phyloP scores from a whole-genome alignment of 441 rosid species.

The Gossypium schwendimanii region DNA sequence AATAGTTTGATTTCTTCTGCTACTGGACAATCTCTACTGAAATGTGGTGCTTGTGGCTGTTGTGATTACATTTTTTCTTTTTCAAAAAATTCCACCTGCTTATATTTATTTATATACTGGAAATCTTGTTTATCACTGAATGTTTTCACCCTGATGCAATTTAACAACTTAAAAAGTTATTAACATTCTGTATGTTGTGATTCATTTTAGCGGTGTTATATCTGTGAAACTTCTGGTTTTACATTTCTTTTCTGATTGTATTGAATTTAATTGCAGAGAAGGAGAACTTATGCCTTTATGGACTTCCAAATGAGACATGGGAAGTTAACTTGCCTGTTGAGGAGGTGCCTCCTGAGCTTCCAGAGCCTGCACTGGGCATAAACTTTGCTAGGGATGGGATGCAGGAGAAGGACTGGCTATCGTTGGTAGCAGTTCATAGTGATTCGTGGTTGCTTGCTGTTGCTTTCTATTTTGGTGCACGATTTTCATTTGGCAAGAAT shows the following conservation, averaged over 20 bases:
- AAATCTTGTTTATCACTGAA: not conserved
- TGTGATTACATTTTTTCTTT: not conserved
- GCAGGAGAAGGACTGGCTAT: not conserved
- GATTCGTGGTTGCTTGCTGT: constrained; percentile 94
- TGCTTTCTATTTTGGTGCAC: constrained; percentile 89
- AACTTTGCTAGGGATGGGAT: not conserved
- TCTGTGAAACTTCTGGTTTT: constrained; percentile 6
- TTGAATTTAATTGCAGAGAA: not conserved
- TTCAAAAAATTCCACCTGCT: not conserved
- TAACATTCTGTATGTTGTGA: not conserved
- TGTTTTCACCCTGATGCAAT: not conserved
- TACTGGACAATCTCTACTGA: not conserved
- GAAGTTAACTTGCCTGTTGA: not conserved
- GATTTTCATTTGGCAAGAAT: constrained; percentile 74
- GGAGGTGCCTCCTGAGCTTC: not conserved
- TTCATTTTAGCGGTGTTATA: not conserved
- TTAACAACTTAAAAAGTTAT: not conserved
- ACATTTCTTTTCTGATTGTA: not conserved
- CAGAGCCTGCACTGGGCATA: not conserved
- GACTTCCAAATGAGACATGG: not conserved
- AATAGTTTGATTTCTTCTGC: not conserved
- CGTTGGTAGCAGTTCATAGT: constrained; percentile 33
- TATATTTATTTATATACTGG: not conserved
- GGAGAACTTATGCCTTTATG: not conserved
- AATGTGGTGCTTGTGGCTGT: not conserved